Evolutionary conservation across 1,284 basidiomycete species (phyloP).

Genomic region (Porogramme epimiltina): DNA sequence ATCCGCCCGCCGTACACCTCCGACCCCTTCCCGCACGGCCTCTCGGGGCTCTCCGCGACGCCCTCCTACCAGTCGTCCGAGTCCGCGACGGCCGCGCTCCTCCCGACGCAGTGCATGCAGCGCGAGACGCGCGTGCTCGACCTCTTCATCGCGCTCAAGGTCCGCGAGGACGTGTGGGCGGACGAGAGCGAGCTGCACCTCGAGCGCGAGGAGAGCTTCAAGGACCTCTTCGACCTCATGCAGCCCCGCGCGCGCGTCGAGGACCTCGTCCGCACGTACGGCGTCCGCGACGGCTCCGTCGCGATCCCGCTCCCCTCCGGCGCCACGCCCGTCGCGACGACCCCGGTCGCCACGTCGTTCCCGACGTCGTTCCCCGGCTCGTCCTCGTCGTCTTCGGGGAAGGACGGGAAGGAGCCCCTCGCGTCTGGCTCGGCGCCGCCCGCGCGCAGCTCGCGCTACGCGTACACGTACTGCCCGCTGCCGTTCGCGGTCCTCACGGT

Average conservation of each 20-base stretch:
- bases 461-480: constrained; percentile 38
- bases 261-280: constrained; percentile 66
- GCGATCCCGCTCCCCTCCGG: constrained; percentile 12
- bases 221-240: constrained; percentile 73
- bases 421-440: neutral
- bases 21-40: constrained; percentile 67
- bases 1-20: constrained; percentile 69
- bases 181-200: constrained; percentile 75
- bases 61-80: constrained; percentile 50
- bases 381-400: constrained; percentile 2
- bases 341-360: constrained; percentile 5
- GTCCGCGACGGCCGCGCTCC: constrained; percentile 20
- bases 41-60: constrained; percentile 62
- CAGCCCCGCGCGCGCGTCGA: constrained; percentile 74
- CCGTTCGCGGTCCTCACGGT: constrained; percentile 56
- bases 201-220: constrained; percentile 70
- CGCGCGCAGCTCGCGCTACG: constrained; percentile 15
- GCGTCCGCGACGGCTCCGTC: constrained; percentile 56
- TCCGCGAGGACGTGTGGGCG: constrained; percentile 71
- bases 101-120: constrained; percentile 43
- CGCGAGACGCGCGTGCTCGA: constrained; percentile 76
- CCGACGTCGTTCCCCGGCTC: constrained; percentile 1
- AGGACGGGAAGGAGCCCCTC: neutral
- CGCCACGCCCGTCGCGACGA: constrained; percentile 15
- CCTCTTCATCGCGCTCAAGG: constrained; percentile 74